Evolutionary conservation across 805 yeast genomes (phyloP), one percentile per base, ranked within the genome.

Genomic region (Kodamaea kakaduensis): DNA sequence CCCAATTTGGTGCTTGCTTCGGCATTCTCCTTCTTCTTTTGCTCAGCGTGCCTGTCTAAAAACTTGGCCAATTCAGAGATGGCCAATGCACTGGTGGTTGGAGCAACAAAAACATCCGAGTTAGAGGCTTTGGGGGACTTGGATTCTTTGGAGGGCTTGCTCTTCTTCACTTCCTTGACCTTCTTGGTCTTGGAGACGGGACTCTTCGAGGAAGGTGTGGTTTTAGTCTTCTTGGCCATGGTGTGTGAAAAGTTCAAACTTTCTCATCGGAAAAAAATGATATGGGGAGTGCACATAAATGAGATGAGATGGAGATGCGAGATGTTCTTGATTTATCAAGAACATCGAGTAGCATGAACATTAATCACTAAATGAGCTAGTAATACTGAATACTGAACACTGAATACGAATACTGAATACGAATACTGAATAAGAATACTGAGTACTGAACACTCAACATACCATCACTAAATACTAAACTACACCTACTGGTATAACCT

Each of bases 11-110:
- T 14, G 13, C 56, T 54, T 9, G 34, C 17, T 16, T 46, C 38
- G 17, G 55, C 60, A 12, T 54, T 57, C 4, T 58, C 54, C 13
- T 56, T 52, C 17, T 48, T 44, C 16, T 47, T 44, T 17, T 53
- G 50, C 31, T 64, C 54, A 3, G 29, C 24, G 13, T 28, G 28
- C 31, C 60, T 56, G 18, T 66, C 55, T 34, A 73, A 56, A 58
- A 71, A 87, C 54, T 82, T 81, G 37, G 67, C 62, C 52, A 93
- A 71, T 46, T 87, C 94, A 12, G 61, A 50, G 30, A 84, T 57
- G 9, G 90, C 89, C 43, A 74, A 74, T 17, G 45, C 28, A 31
- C 42, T 38, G 26, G 46, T 39, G 37, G 36, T 28, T 9, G 28
- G 36, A 32, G 34, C 17, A 6, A 45, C 37, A 27, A 31, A 29